Base-by-base conservation (phyloP, 495 filamentous ascomycete genomes). In the Lasiosphaeria miniovina region DNA sequence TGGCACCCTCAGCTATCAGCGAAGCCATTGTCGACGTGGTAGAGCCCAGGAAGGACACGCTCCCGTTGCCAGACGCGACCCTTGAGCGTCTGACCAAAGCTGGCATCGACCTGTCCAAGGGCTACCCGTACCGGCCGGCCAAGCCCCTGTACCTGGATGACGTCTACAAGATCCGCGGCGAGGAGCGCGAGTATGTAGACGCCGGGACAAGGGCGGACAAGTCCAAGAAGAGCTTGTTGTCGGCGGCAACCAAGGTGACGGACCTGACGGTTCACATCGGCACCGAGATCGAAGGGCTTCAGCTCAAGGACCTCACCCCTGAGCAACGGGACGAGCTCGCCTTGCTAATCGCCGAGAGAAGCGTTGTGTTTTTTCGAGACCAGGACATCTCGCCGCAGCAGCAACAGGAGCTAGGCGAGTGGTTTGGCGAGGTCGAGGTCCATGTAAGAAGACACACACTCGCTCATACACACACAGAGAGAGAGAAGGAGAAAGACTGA, bases 281-380 rank as follows among this genome's bases (percentile, higher is more conserved):
- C 11, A 89, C 87, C 4, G 87, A 90, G 62, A 86, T 89, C 55
- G 84, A 86, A 14, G 88, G 86, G 0, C 63, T 89, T 8, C 86
- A 90, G 53, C 69, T 89, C 33, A 89, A 88, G 57, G 86, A 89
- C 56, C 72, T 90, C 38, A 88, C 82, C 0, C 74, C 83, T 49
- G 79, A 85, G 69, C 86, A 90, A 58, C 85, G 78, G 55, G 87
- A 89, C 66, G 88, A 90, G 64, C 72, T 90, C n/a, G 88, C 81
- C 0, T 72, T 90, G 34, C 69, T 90, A 55, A 86, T 90, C 60
- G 86, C 88, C 3, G 86, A 89, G 68, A 74, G 88, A 35, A 87
- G 86, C 57, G 87, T 91, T 10, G 88, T 90, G 36, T 90, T 91
- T 71, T 88, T 90, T 75, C 78, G 88, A 5, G 78, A 89, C 60